Evolutionary conservation across 1,284 basidiomycete species (phyloP).

Genomic region (Sporisorium iseilematis-ciliati): DNA sequence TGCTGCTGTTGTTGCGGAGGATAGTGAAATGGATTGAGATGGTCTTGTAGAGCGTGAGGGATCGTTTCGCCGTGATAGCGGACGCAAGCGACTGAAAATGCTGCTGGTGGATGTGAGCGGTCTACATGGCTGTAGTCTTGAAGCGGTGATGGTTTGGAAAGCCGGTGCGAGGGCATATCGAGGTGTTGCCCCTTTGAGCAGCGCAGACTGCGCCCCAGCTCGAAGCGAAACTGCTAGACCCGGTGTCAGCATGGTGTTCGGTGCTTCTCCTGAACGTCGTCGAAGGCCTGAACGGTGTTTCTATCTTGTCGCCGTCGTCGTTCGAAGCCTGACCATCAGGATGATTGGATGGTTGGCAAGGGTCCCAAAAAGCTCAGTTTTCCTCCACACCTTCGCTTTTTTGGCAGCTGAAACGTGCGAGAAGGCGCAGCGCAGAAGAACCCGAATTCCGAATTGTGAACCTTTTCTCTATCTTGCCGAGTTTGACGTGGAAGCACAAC

Average conservation of each 20-base stretch:
- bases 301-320: not conserved
- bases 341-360: too few relatives aligned
- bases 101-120: not conserved
- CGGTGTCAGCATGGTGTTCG: constrained; percentile 14
- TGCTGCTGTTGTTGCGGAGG: not conserved
- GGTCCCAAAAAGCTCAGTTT: not conserved
- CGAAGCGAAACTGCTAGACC: constrained; percentile 13
- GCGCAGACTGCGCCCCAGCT: not conserved
- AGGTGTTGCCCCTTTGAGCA: not conserved
- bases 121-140: not conserved
- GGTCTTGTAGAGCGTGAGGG: not conserved
- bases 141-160: too few relatives aligned
- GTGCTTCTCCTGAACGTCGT: too few relatives aligned
- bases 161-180: not conserved
- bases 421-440: not conserved
- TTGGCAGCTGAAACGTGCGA: constrained; percentile 4
- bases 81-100: not conserved
- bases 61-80: not conserved
- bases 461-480: not conserved
- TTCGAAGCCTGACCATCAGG: too few relatives aligned
- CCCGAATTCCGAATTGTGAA: constrained; percentile 5
- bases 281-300: not conserved
- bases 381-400: not conserved
- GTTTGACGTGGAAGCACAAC: not conserved
- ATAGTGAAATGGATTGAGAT: not conserved